phyloP scores from a whole-genome alignment of 805 yeast genomes.

The Phaffomyces antillensis region DNA sequence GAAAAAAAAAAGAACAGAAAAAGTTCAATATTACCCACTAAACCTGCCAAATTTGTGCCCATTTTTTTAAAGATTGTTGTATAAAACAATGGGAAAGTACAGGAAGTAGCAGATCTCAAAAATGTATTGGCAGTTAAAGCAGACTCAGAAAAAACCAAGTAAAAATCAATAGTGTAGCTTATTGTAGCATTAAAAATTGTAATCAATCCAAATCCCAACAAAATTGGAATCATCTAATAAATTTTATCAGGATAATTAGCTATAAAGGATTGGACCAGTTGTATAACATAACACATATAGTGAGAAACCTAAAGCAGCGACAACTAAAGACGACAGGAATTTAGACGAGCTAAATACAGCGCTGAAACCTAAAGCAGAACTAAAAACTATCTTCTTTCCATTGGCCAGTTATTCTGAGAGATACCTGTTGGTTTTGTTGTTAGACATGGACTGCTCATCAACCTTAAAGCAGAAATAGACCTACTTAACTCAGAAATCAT shows the following conservation, averaged over 20 bases:
- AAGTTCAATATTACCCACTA: slow-evolving; percentile 55
- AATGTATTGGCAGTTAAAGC: slow-evolving; percentile 72
- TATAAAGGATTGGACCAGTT: slow-evolving; percentile 77
- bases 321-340: slow-evolving; percentile 46
- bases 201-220: slow-evolving; percentile 63
- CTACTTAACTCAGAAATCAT: neutral
- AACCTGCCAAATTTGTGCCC: slow-evolving; percentile 77
- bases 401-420: slow-evolving; percentile 51
- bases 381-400: slow-evolving; percentile 35
- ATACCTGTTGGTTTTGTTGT: too few species aligned
- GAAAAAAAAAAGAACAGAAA: slow-evolving; percentile 57
- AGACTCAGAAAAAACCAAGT: slow-evolving; percentile 68
- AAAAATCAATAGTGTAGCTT: slow-evolving; percentile 68
- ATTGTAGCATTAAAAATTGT: slow-evolving; percentile 62
- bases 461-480: neutral
- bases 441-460: too few species aligned
- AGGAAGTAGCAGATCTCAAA: slow-evolving; percentile 61
- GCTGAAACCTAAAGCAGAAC: slow-evolving; percentile 37
- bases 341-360: slow-evolving; percentile 79
- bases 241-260: slow-evolving; percentile 64
- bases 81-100: slow-evolving; percentile 67
- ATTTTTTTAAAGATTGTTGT: slow-evolving; percentile 58
- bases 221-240: slow-evolving; percentile 75
- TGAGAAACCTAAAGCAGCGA: slow-evolving; percentile 67
- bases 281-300: slow-evolving; percentile 89